Evolutionary conservation across 2,329 filamentous ascomycete genomes (phyloP).

Genomic region (Alternaria brassicicola): DNA sequence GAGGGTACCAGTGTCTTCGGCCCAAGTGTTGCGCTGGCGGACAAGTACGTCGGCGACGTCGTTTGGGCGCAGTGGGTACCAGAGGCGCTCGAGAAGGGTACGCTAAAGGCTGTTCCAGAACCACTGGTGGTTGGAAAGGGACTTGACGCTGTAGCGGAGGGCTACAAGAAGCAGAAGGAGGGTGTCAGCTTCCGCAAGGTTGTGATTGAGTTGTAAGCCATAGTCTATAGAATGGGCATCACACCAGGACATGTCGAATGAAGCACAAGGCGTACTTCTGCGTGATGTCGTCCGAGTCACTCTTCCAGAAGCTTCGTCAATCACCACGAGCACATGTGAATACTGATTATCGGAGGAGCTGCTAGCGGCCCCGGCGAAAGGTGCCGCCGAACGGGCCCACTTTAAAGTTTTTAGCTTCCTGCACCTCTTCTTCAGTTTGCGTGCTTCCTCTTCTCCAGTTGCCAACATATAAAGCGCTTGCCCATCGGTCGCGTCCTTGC

Average conservation of each 20-base stretch:
- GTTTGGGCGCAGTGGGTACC: slow-evolving; percentile 45
- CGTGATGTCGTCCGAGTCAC: not conserved
- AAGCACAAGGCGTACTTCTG: not conserved
- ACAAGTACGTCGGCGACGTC: slow-evolving; percentile 39
- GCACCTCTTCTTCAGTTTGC: slow-evolving; percentile 1
- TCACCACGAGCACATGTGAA: not conserved
- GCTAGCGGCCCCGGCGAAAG: slow-evolving; percentile 6
- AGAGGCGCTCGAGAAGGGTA: slow-evolving; percentile 39
- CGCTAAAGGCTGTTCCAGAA: slow-evolving; percentile 40
- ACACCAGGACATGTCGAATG: not conserved
- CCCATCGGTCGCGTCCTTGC: not conserved
- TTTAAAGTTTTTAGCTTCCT: slow-evolving; percentile 14
- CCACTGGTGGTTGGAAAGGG: slow-evolving; percentile 39
- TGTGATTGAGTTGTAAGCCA: slow-evolving; percentile 32
- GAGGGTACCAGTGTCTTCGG: slow-evolving; percentile 33
- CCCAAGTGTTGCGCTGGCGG: slow-evolving; percentile 23
- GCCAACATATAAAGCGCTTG: not conserved
- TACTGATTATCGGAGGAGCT: not conserved
- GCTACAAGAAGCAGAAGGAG: slow-evolving; percentile 34
- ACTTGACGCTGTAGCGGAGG: slow-evolving; percentile 37
- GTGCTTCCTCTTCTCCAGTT: slow-evolving; percentile 4
- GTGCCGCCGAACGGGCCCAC: slow-evolving; percentile 2
- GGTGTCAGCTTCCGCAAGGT: slow-evolving; percentile 46
- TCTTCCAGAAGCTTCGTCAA: not conserved
- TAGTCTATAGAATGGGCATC: not conserved